phyloP scores from a whole-genome alignment of 164 flowering plant species.

The Chloranthus sessilifolius region DNA sequence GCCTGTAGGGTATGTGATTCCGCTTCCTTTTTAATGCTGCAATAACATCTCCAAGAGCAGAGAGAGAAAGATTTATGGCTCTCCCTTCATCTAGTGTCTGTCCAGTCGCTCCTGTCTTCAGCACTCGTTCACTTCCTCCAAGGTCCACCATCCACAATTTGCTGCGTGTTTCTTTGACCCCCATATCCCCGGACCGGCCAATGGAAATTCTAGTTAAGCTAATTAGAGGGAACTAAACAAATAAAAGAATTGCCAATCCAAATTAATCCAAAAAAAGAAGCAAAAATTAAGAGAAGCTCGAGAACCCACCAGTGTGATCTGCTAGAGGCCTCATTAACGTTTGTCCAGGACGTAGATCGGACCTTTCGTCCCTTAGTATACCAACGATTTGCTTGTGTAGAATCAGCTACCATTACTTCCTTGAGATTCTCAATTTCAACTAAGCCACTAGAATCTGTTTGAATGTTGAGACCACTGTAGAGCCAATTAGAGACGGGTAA shows the following conservation, averaged over 20 bases:
- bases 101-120: constrained; percentile 85
- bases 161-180: constrained; percentile 36
- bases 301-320: constrained; percentile 85
- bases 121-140: constrained; percentile 78
- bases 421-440: constrained; percentile 75
- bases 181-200: constrained; percentile 28
- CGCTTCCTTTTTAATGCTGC: constrained; percentile 68
- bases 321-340: constrained; percentile 77
- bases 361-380: constrained; percentile 57
- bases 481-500: constrained; percentile 22
- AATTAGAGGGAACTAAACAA: constrained; percentile 39
- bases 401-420: constrained; percentile 50
- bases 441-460: constrained; percentile 58
- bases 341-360: constrained; percentile 78
- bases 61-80: constrained; percentile 84
- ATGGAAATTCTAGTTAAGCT: constrained; percentile 76
- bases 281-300: constrained; percentile 3
- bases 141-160: constrained; percentile 93
- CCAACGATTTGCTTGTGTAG: constrained; percentile 56
- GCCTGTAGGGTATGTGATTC: constrained; percentile 79
- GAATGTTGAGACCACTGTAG: constrained; percentile 69
- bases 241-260: constrained; percentile 33
- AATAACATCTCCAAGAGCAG: constrained; percentile 84
- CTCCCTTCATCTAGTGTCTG: constrained; percentile 78
- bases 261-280: constrained; percentile 16